Base-by-base conservation (phyloP, 805 yeast genomes). In the Kluyveromyces starmeri region DNA sequence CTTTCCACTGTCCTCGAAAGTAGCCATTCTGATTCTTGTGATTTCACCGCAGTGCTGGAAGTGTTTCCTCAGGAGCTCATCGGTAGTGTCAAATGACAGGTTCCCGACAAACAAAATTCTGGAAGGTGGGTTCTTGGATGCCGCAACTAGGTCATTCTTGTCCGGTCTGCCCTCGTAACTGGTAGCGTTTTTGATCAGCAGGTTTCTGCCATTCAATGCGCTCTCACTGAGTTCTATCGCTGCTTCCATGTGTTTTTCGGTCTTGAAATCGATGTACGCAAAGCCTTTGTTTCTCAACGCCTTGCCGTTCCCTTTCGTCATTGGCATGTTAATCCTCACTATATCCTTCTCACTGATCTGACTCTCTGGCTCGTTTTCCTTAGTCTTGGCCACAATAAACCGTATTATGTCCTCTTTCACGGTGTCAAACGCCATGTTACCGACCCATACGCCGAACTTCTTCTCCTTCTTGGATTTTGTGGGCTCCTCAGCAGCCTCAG, bases 1-100 rank as follows among this genome's bases (percentile, higher is more conserved):
- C 55, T 88, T 89, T 1, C 96, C 97, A 33, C 82, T 65, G 55
- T 89, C 98, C 61, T 92, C 86, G 60, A 89, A 89, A n/a, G 98
- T 88, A 3, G 97, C 97, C 94, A 88, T 89, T 58, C 98, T 73
- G 35, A 89, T 74, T 45, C 74, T 74, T 19, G 67, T 61, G 39
- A 94, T 89, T 43, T 82, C 86, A 25, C 97, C 96, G 61, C 95
- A 86, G 50, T 81, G 89, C 58, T 81, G 80, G 66, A 89, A 89
- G 43, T 83, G 95, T 46, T 75, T 80, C 44, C 75, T 77, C 28
- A 89, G 63, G 42, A 76, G 59, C 20, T 82, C 94, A 41, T 81
- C 77, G 1, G 94, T 83, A 7, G 96, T 83, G 53, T 88, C 96
- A 51, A 85, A 92, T 0, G 96, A 78, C 28, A 92, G 65, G 54